Evolutionary conservation across 2,329 filamentous ascomycete genomes (phyloP), one percentile per base, ranked within the genome.

Genomic region (Fusarium sp.): DNA sequence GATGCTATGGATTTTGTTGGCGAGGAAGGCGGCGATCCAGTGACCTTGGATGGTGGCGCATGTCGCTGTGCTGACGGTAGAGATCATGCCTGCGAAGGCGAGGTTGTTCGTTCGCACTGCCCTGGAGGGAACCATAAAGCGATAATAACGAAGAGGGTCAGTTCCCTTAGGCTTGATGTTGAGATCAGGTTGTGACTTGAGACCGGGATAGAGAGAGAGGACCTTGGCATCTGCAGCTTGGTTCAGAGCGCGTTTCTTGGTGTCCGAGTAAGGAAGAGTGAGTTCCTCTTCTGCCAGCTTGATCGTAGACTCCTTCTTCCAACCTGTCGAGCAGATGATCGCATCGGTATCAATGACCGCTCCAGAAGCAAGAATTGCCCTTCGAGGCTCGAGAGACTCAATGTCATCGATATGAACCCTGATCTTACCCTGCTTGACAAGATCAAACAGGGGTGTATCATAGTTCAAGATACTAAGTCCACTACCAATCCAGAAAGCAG

Each of bases 1-100:
- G 0, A 66, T 61, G 4, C 80, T 70, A 11, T 80, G 76, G 7
- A 90, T 75, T 31, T 81, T 79, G n/a, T 80, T 81, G 30, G 84
- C 80, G 11, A 92, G 78, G 69, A 86, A 91, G 0, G 88, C 88
- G 0, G 84, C 79, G n/a, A 88, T 80, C 86, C 86, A 88, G 8
- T 87, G 79, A 1, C 84, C 85, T 54, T 81, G 80, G 1, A 79
- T 61, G 0, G 76, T 74, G 8, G 79, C 79, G 34, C 76, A 77
- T 30, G 79, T 76, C 2, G 77, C 69, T 2, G 78, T 81, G 45
- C 78, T 77, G 28, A 80, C 75, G 1, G 70, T 76, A 12, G 71
- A 74, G 10, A 77, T 70, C 43, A 80, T 72, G 1, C 80, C 80
- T 2, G 72, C 73, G 19, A 76, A 79, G 12, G 80, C 80, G 7